Base-by-base conservation (phyloP, 140 eudicot genomes). In the Flaveria floridana region DNA sequence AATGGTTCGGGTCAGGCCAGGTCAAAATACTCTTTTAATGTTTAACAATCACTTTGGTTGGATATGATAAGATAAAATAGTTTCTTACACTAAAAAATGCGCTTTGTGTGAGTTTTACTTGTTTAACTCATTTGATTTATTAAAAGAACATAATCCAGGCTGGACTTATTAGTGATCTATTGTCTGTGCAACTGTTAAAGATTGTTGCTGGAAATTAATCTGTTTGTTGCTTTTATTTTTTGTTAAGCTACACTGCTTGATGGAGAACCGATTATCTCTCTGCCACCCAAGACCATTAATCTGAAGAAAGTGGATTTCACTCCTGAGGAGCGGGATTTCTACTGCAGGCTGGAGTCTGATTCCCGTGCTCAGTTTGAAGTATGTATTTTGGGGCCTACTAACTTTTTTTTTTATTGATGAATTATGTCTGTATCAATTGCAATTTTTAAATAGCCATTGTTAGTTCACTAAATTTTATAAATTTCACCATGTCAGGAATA, bases 331-430 rank as follows among this genome's bases (percentile, higher is more conserved):
- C 89, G 97, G 10, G 91, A 91, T 39, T 95, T 95, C 82, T 95
- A 95, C 77, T 76, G 82, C 82, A 84, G 84, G 73, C 89, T 95
- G 59, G 99, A 95, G 82, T 84, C 95, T 80, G 92, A 91, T 53
- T 95, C 97, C 26, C 91, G 92, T 26, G 97, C 99, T 78, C 96
- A 91, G 70, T 95, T 95, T 87, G 92, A 82, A 70, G 99, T 91
- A 95, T 51, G 97, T 74, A 53, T 78, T 58, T 12, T 34, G 30
- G 25, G 16, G 65, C n/a, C 44, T 55, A 65, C 30, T 65, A 16
- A 56, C 25, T 71, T 23, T 42, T 37, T 66, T 70, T 12, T 30
- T 74, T 30, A 30, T 2, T 68, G 7, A 39, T 30, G 4, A 11
- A 7, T 46, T 57, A 13, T 46, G 28, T 70, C 0, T 12, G 2